Conservation (phyloP, 768 basidiomycete genomes). For the Suillus spraguei region DNA sequence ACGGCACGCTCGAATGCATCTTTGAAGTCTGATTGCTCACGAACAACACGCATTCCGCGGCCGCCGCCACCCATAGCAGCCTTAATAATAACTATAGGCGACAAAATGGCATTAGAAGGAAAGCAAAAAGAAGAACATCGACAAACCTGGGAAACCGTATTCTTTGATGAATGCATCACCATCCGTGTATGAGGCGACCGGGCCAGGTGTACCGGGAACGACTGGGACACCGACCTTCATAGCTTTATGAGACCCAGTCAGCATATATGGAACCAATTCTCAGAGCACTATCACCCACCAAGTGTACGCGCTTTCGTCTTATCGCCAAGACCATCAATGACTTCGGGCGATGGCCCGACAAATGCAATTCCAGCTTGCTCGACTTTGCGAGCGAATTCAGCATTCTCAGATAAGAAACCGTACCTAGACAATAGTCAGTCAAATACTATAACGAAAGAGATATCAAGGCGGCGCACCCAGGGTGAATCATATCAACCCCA, state of each 20-base stretch:
- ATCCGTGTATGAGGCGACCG: conserved; percentile 77
- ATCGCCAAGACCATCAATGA: conserved; percentile 97
- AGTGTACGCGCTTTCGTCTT: conserved; percentile 96
- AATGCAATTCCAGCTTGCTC: conserved; percentile 97
- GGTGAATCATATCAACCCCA: conserved; percentile 99
- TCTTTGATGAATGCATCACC: conserved; percentile 92
- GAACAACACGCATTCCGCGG: conserved; percentile 98
- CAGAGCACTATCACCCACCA: conserved; percentile 45
- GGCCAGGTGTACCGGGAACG: conserved; percentile 97
- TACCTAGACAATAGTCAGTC: conserved; percentile 55
- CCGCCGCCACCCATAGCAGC: conserved; percentile 99
- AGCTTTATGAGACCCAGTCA: conserved; percentile 45
- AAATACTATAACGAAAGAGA: conserved; percentile 8
- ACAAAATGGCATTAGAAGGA: conserved; percentile 11
- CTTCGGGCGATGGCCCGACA: conserved; percentile 93
- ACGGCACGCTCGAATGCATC: conserved; percentile 89
- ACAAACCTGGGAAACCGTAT: conserved; percentile 88
- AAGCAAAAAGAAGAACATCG: background rate
- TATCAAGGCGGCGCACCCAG: conserved; percentile 59
- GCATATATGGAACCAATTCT: conserved; percentile 6
- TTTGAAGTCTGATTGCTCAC: conserved; percentile 91
- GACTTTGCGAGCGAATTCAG: conserved; percentile 95
- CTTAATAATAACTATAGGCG: conserved; percentile 88
- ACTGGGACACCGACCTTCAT: conserved; percentile 92
- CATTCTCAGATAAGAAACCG: conserved; percentile 98